A percentile compares a stretch with the other conserved stretches of the same genome.
These are phyloP conservation scores for Yarrowia sp. DNA, from an alignment of 805 yeast species.

Conservation along the genomic window DNA sequence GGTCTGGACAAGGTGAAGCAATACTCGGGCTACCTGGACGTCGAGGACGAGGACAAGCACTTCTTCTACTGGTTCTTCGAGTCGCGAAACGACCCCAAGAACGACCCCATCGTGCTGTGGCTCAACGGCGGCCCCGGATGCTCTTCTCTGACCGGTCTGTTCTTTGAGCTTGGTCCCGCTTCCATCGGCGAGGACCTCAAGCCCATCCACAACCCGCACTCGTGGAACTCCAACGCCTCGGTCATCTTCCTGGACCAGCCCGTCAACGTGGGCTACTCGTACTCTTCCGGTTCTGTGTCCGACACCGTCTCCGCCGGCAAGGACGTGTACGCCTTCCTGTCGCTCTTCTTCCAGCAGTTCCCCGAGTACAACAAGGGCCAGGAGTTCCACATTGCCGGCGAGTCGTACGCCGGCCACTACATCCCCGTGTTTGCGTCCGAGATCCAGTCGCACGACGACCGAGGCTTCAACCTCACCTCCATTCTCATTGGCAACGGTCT, in stretches of 20 bases:
- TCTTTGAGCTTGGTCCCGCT: slow-evolving; percentile 92
- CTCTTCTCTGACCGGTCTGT: slow-evolving; percentile 84
- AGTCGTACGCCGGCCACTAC: slow-evolving; percentile 93
- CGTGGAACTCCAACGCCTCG: slow-evolving; percentile 93
- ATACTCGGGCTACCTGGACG: slow-evolving; percentile 73
- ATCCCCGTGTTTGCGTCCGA: slow-evolving; percentile 78
- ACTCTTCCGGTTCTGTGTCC: slow-evolving; percentile 66
- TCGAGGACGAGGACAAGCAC: slow-evolving; percentile 82
- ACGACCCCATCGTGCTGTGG: slow-evolving; percentile 86
- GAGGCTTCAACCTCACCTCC: slow-evolving; percentile 68
- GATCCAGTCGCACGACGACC: slow-evolving; percentile 54
- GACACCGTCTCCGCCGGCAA: slow-evolving; percentile 81
- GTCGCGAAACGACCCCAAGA: slow-evolving; percentile 75
- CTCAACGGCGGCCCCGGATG: slow-evolving; percentile 98
- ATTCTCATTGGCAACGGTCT: slow-evolving; percentile 91
- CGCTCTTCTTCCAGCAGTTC: slow-evolving; percentile 81
- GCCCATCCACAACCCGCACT: slow-evolving; percentile 75
- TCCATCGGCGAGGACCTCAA: slow-evolving; percentile 65
- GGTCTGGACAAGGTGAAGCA: slow-evolving; percentile 82
- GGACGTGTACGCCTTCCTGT: slow-evolving; percentile 85
- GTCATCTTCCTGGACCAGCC: slow-evolving; percentile 95
- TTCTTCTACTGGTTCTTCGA: slow-evolving; percentile 93
- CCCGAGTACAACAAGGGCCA: slow-evolving; percentile 70
- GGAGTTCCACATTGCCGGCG: slow-evolving; percentile 89
- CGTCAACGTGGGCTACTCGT: slow-evolving; percentile 90